Percentiles rank a stretch among this genome's conserved stretches.
Conservation (phyloP, 257 asterid species). For the Marsdenia floribunda region DNA sequence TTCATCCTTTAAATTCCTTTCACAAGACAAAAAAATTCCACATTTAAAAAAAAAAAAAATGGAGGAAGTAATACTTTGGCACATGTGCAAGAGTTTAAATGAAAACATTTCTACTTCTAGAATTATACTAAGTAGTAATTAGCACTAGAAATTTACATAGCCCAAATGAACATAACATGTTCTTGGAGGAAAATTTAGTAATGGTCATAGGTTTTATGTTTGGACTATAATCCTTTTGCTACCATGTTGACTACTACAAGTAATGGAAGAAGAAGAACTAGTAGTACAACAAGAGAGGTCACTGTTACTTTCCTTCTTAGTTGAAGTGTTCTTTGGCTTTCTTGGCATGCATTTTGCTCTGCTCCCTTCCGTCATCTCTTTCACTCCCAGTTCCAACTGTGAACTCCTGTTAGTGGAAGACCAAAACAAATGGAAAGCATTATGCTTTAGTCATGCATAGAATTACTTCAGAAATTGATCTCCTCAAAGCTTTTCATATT, state of each 20-base stretch:
- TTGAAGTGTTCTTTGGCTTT: slow-evolving; percentile 15
- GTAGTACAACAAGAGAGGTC: slow-evolving; percentile 23
- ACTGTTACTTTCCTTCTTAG: background rate
- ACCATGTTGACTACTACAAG: slow-evolving; percentile 15
- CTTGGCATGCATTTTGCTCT: slow-evolving; percentile 26
- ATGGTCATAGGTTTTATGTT: background rate
- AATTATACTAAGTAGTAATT: background rate
- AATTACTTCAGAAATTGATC: too few species aligned
- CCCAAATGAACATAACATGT: background rate
- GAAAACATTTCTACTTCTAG: background rate
- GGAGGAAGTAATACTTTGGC: background rate
- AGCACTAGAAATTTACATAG: slow-evolving; percentile 9
- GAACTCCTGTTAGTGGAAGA: slow-evolving; percentile 25
- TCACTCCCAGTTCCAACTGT: slow-evolving; percentile 22
- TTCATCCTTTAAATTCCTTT: too few species aligned
- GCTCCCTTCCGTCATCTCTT: slow-evolving; percentile 15
- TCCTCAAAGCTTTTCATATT: too few species aligned
- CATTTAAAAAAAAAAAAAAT: too few species aligned
- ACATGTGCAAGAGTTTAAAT: background rate
- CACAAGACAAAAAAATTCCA: too few species aligned
- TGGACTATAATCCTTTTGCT: slow-evolving; percentile 12
- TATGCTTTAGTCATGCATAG: too few species aligned
- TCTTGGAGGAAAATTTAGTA: background rate
- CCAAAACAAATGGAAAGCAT: too few species aligned
- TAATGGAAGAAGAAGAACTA: slow-evolving; percentile 9